These are phyloP conservation scores for Pseudocercospora eumusae DNA, from an alignment of 2,329 filamentous ascomycete species.

Conservation along the genomic window DNA sequence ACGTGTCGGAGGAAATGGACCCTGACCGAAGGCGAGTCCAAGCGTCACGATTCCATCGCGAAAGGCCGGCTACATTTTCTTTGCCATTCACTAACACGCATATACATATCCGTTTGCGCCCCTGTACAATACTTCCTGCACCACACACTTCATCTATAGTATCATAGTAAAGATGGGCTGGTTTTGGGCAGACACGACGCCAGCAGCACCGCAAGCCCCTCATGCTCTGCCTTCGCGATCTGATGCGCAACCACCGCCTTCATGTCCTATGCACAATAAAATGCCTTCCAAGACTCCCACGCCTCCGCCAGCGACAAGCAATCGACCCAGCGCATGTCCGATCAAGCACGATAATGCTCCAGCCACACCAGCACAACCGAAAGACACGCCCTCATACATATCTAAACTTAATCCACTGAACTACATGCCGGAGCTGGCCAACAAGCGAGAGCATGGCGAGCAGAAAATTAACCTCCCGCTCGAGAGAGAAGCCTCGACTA, in stretches of 20 bases:
- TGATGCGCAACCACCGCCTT: constrained; percentile 60
- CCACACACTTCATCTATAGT: not conserved
- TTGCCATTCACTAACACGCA: not conserved
- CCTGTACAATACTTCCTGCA: not conserved
- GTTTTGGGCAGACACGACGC: constrained; percentile 65
- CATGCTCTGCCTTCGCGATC: constrained; percentile 50
- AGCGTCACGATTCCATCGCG: constrained; percentile 14
- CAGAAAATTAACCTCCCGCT: constrained; percentile 76
- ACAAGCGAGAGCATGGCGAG: constrained; percentile 66
- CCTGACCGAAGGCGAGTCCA: constrained; percentile 8
- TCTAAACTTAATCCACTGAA: constrained; percentile 79
- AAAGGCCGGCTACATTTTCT: constrained; percentile 13
- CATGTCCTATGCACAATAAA: constrained; percentile 68
- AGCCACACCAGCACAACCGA: constrained; percentile 42
- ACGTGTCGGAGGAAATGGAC: not conserved
- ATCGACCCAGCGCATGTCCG: constrained; percentile 53
- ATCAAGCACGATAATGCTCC: constrained; percentile 50
- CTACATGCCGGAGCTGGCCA: constrained; percentile 92
- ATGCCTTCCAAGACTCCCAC: constrained; percentile 39
- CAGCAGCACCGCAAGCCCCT: constrained; percentile 46
- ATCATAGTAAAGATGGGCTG: constrained; percentile 59
- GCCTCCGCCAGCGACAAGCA: constrained; percentile 29
- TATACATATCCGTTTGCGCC: constrained; percentile 4
- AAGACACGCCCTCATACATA: constrained; percentile 52
- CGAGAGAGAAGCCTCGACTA: constrained; percentile 80